These are phyloP conservation scores for Discostella stelligeroides DNA, from an alignment of 108 stramenopile genomes.

Conservation along the genomic window DNA sequence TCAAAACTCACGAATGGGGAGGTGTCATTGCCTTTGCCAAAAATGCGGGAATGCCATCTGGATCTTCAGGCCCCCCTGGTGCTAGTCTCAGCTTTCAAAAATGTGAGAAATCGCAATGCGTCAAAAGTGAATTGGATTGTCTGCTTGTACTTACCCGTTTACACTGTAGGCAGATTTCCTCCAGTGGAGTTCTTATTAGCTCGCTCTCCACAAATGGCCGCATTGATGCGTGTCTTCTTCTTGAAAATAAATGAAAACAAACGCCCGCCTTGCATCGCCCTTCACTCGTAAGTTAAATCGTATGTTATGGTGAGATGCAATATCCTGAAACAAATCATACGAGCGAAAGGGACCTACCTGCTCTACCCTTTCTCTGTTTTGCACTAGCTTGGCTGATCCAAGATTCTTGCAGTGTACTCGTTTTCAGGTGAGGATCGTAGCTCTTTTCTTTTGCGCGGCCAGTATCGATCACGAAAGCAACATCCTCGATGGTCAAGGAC, in stretches of 20 bases:
- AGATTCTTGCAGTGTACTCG: slow-evolving; percentile 73
- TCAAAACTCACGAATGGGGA: too few species aligned
- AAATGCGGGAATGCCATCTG: slow-evolving; percentile 72
- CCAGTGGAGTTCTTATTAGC: slow-evolving; percentile 75
- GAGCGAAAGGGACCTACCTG: too few species aligned
- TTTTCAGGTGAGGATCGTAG: slow-evolving; percentile 87
- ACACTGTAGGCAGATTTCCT: slow-evolving; percentile 72
- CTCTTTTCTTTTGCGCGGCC: slow-evolving; percentile 89
- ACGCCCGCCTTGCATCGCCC: slow-evolving; percentile 72
- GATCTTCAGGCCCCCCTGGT: slow-evolving; percentile 65
- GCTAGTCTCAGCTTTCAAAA: slow-evolving; percentile 67
- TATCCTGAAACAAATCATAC: too few species aligned
- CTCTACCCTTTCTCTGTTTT: slow-evolving; percentile 90
- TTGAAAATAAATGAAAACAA: slow-evolving; percentile 78
- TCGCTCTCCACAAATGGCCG: slow-evolving; percentile 75
- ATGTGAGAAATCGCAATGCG: too few species aligned
- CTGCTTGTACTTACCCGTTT: too few species aligned
- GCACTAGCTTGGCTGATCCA: slow-evolving; percentile 87
- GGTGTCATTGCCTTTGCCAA: slow-evolving; percentile 71
- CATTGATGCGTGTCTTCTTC: slow-evolving; percentile 58
- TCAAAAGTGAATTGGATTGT: too few species aligned
- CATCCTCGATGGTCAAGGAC: slow-evolving; percentile 91
- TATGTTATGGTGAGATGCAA: too few species aligned
- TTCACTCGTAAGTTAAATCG: too few species aligned
- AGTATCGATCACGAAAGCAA: slow-evolving; percentile 85